A percentile compares a stretch with the other conserved stretches of the same genome.
Evolutionary conservation across 1,284 basidiomycete genomes (phyloP).

Genomic region (Wolfiporia cocos): DNA sequence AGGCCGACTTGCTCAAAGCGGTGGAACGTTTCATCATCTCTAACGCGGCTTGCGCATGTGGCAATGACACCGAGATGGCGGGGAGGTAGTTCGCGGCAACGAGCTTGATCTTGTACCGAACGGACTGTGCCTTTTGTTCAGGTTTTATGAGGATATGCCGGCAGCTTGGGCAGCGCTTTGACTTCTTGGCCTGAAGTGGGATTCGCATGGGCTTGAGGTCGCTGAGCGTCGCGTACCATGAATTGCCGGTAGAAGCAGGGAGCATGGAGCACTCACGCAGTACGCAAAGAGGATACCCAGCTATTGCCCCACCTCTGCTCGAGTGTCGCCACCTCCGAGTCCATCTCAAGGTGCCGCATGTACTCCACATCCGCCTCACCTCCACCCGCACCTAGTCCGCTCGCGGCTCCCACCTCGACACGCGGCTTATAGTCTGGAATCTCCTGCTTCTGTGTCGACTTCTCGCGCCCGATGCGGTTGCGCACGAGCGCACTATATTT

Average conservation of each 20-base stretch:
- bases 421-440: conserved; percentile 68
- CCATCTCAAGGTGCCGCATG: conserved; percentile 53
- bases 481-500: conserved; percentile 66
- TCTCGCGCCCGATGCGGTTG: conserved; percentile 48
- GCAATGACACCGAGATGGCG: conserved; percentile 70
- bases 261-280: conserved; percentile 43
- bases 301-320: conserved; percentile 80
- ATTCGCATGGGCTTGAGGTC: conserved; percentile 84
- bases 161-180: conserved; percentile 92
- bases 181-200: conserved; percentile 87
- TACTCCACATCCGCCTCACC: conserved; percentile 69
- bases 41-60: conserved; percentile 40
- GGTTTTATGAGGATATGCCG: conserved; percentile 97
- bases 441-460: conserved; percentile 63
- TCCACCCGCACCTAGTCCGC: conserved; percentile 46
- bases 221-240: conserved; percentile 32
- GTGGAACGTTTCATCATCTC: conserved; percentile 40
- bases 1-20: conserved; percentile 36
- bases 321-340: conserved; percentile 62
- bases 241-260: conserved; percentile 8
- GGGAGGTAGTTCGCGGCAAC: conserved; percentile 94
- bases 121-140: conserved; percentile 91
- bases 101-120: conserved; percentile 95
- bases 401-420: conserved; percentile 53
- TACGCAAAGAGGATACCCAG: conserved; percentile 66